These are phyloP conservation scores for Pythium dissotocum DNA, from an alignment of 352 stramenopile species.

Conservation along the genomic window DNA sequence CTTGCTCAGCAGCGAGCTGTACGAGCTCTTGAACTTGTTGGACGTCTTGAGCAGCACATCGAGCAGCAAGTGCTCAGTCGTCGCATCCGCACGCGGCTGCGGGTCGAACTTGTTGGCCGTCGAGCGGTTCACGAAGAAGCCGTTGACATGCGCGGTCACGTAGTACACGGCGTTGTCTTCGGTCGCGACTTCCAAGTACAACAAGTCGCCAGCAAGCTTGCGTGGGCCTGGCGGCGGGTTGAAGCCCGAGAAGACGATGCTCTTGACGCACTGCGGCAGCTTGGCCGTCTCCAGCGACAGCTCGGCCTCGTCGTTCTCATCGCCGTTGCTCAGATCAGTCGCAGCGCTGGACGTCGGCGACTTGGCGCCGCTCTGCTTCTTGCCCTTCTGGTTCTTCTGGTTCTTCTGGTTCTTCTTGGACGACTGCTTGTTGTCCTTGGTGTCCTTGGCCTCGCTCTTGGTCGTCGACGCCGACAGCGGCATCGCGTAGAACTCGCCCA, in stretches of 20 bases:
- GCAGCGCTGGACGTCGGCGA: slow-evolving; percentile 1
- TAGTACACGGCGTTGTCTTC: slow-evolving; percentile 73
- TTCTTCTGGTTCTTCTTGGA: slow-evolving; percentile 32
- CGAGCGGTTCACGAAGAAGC: slow-evolving; percentile 94
- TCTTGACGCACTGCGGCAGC: slow-evolving; percentile 85
- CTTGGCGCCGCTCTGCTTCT: slow-evolving; percentile 34
- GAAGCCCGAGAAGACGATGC: slow-evolving; percentile 93
- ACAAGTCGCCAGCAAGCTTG: slow-evolving; percentile 91
- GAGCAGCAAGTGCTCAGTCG: slow-evolving; percentile 71
- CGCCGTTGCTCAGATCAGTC: slow-evolving; percentile 23
- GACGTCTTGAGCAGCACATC: slow-evolving; percentile 76
- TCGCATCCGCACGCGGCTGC: slow-evolving; percentile 44
- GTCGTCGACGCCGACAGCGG: slow-evolving; percentile 17
- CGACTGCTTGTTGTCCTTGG: slow-evolving; percentile 37
- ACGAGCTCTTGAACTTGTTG: slow-evolving; percentile 70
- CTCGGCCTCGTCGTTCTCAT: slow-evolving; percentile 29
- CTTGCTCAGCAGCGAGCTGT: slow-evolving; percentile 79
- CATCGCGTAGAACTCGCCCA: slow-evolving; percentile 71
- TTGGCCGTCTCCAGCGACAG: slow-evolving; percentile 46
- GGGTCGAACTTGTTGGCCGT: slow-evolving; percentile 82
- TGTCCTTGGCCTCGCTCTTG: slow-evolving; percentile 25
- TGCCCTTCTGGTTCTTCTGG: slow-evolving; percentile 33
- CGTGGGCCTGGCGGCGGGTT: slow-evolving; percentile 93
- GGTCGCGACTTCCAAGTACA: slow-evolving; percentile 91
- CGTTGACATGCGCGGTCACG: slow-evolving; percentile 90